Base-by-base conservation (phyloP, 192 early-diverging fungal species). In the Irineochytrium annulatum region DNA sequence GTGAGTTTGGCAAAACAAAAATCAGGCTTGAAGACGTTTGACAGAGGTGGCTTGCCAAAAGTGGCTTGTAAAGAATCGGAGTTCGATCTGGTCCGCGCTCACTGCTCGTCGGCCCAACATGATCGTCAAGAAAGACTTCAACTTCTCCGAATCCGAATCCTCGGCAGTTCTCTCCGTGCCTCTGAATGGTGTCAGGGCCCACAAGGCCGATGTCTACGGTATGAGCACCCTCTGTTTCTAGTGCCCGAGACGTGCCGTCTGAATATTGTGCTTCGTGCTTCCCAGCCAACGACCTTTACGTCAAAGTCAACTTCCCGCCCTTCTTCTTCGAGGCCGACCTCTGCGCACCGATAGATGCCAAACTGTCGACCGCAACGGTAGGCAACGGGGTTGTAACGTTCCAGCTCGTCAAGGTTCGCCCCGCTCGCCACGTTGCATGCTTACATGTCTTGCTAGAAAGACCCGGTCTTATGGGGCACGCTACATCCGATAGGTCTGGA, bases 311-410 rank as follows among this genome's bases (percentile, higher is more conserved):
- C 61, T 79, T 66, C 54, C 59, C 70, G 13, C 77, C 74, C 32
- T 79, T 72, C 49, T 72, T 82, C 34, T 82, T 79, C 52, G 80
- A 82, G 65, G 61, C 76, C 16, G 77, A 82, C 62, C 34, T 82
- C 13, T 29, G 29, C 16, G 61, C 57, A 20, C 24, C 27, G 19
- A 60, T 82, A 8, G 70, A 77, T 39, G 31, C 61, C 19, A 60
- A 66, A 29, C 53, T 62, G 13, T 74, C 76, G 33, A 55, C 63
- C 26, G 70, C 70, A 24, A 60, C 61, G 0, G 51, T 81, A 52
- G 79, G 71, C 11, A 55, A 67, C 34, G 72, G 69, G 5, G 55
- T 57, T 34, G 72, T 69, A 3, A 70, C 58, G 41, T 70, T 78
- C 29, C 60, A 65, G 24, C 33, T 81, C 37, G 58, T 66, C 14